Base-by-base conservation (phyloP, 768 basidiomycete species). In the Leccinum boreale region DNA sequence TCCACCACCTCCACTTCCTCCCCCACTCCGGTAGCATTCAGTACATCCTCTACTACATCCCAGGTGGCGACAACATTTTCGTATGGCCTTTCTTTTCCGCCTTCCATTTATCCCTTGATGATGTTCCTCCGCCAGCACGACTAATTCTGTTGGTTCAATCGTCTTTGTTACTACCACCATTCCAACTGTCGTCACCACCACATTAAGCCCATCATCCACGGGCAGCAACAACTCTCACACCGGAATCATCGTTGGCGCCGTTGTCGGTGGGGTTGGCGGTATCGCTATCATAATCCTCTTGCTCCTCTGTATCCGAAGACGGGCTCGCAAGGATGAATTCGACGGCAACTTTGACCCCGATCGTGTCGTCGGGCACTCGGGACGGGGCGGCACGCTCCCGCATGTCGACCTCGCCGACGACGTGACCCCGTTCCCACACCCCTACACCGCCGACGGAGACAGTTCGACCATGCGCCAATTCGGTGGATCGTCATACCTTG, bases 291-390 rank as follows among this genome's bases (percentile, higher is more conserved):
- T 78, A 19, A 60, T 60, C 3, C 23, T 74, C 57, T 31, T 76
- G 15, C 10, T 74, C 51, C 67, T 73, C 53, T 73, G 70, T 46
- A 52, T 75, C 45, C 67, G 70, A 7, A 63, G 55, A 24, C 60
- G 66, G 3, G 50, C 36, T 9, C 61, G 60, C 48, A 63, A 59
- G 33, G 74, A 79, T 56, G 79, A 81, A 26, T 81, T 81, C 48
- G 79, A 81, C 55, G 79, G 80, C 52, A 73, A 80, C 70, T 80
- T 80, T 57, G 79, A 80, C 39, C 80, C 79, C 0, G 80, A 80
- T 58, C 75, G 73, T 5, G 73, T 80, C 44, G 59, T 72, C 3
- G 66, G 64, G 11, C 72, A 70, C 31, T 3, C 35, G 15, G n/a
- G 69, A 50, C 31, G 8, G 3, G 64, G 65, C 4, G 69, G 62